A percentile compares a stretch with the other conserved stretches of the same genome.
Evolutionary conservation across 129 eudicot species (phyloP).

Genomic region (Erigeron canadensis): DNA sequence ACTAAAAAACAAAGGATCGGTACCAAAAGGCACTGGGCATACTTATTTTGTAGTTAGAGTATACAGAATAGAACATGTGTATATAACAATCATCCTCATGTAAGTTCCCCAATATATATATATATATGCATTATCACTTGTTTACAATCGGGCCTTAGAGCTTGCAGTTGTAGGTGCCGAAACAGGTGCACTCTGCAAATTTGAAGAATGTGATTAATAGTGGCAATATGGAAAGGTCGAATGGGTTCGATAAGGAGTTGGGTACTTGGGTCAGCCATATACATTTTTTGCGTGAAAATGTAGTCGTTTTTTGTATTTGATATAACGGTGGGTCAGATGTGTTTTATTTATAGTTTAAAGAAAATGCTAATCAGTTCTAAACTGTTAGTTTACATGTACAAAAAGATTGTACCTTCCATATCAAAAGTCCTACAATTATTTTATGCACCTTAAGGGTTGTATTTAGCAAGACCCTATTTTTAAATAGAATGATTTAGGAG

Average conservation of each 20-base stretch:
- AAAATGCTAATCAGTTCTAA: no score
- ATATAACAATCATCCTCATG: not conserved
- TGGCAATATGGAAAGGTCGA: not conserved
- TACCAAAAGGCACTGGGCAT: not conserved
- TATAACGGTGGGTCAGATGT: no score
- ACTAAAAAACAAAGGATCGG: not conserved
- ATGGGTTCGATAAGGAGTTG: not conserved
- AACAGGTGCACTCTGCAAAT: slow-evolving; percentile 67
- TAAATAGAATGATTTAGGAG: not conserved
- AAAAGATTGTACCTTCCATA: no score
- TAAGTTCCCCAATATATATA: not conserved
- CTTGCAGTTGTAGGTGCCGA: not conserved
- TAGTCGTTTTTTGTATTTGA: no score
- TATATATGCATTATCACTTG: not conserved
- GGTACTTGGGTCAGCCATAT: no score
- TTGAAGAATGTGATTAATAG: not conserved
- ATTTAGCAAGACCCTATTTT: no score
- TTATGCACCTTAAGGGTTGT: no score
- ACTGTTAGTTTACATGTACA: no score
- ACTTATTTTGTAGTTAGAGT: not conserved
- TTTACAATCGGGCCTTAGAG: slow-evolving; percentile 64
- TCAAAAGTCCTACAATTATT: no score
- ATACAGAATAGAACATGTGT: not conserved
- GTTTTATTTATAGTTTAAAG: no score
- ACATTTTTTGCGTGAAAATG: no score